A percentile compares a stretch with the other conserved stretches of the same genome.
Conservation (phyloP, 2,329 filamentous ascomycete species). For the Penicillium polonicum region DNA sequence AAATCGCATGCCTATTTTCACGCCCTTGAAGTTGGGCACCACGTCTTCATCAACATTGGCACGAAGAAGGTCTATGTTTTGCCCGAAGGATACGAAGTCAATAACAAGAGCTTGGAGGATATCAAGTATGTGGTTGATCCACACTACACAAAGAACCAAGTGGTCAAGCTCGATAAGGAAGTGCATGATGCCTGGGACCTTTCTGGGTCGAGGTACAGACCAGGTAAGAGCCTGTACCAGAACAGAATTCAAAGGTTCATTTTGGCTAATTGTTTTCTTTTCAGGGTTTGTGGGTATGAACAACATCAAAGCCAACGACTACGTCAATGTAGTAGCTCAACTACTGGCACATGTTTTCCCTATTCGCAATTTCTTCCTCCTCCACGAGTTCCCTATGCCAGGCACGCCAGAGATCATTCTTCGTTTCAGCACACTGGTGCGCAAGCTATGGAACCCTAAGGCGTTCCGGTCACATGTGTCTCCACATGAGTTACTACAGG, state of each 20-base stretch:
- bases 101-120: slow-evolving; percentile 90
- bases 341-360: slow-evolving; percentile 86
- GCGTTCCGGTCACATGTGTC: slow-evolving; percentile 97
- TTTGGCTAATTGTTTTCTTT: neutral
- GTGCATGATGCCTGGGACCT: slow-evolving; percentile 68
- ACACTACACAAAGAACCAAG: slow-evolving; percentile 75
- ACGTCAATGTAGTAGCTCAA: slow-evolving; percentile 93
- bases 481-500: slow-evolving; percentile 93
- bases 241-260: neutral
- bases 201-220: slow-evolving; percentile 78
- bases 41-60: slow-evolving; percentile 98
- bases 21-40: slow-evolving; percentile 88
- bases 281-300: slow-evolving; percentile 94
- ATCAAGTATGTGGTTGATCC: slow-evolving; percentile 98
- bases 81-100: slow-evolving; percentile 95
- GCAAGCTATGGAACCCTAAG: slow-evolving; percentile 96
- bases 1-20: slow-evolving; percentile 98
- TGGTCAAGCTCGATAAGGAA: slow-evolving; percentile 71
- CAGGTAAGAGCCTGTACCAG: slow-evolving; percentile 48
- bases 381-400: slow-evolving; percentile 70
- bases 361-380: slow-evolving; percentile 85
- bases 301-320: slow-evolving; percentile 99
- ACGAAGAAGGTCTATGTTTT: slow-evolving; percentile 53
- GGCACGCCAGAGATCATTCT: slow-evolving; percentile 76
- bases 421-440: slow-evolving; percentile 82